A percentile compares a stretch with the other conserved stretches of the same genome.
phyloP scores from a whole-genome alignment of 2,329 filamentous ascomycete species.

The Aspergillus japonicus region DNA sequence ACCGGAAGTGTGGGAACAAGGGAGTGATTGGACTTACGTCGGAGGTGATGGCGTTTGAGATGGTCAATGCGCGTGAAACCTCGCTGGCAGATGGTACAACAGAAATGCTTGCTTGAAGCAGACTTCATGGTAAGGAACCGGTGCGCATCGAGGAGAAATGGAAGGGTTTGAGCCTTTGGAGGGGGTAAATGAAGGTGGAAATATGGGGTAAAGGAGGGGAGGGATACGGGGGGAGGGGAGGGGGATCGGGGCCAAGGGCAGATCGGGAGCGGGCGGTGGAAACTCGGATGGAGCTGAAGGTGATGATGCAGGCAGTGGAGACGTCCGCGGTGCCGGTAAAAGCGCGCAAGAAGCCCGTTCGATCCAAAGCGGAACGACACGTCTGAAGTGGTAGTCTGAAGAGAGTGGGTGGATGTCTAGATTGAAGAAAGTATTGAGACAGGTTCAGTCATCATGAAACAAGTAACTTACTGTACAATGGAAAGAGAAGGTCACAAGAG shows the following conservation, averaged over 20 bases:
- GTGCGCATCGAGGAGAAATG: constrained; percentile 19
- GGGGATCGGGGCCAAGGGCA: background rate
- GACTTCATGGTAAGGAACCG: constrained; percentile 33
- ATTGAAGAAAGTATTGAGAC: too few species aligned
- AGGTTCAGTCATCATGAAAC: background rate
- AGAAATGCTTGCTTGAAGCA: constrained; percentile 41
- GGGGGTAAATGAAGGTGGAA: constrained; percentile 4
- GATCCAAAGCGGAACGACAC: background rate
- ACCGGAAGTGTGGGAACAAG: background rate
- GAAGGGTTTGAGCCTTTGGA: background rate
- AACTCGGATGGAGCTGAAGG: background rate
- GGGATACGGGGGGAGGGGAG: background rate
- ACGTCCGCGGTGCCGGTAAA: background rate
- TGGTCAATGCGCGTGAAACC: constrained; percentile 51
- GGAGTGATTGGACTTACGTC: constrained; percentile 37
- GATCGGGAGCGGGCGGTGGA: background rate
- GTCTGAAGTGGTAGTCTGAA: background rate
- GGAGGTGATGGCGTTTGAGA: constrained; percentile 48
- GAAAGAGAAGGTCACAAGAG: background rate
- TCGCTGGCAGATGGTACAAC: constrained; percentile 46
- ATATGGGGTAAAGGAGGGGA: constrained; percentile 22
- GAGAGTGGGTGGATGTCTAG: background rate
- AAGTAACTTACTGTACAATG: too few species aligned
- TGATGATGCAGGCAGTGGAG: background rate
- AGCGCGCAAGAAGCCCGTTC: background rate